These are phyloP conservation scores for Zopfia rhizophila DNA, from an alignment of 2,329 filamentous ascomycete species.

Conservation along the genomic window DNA sequence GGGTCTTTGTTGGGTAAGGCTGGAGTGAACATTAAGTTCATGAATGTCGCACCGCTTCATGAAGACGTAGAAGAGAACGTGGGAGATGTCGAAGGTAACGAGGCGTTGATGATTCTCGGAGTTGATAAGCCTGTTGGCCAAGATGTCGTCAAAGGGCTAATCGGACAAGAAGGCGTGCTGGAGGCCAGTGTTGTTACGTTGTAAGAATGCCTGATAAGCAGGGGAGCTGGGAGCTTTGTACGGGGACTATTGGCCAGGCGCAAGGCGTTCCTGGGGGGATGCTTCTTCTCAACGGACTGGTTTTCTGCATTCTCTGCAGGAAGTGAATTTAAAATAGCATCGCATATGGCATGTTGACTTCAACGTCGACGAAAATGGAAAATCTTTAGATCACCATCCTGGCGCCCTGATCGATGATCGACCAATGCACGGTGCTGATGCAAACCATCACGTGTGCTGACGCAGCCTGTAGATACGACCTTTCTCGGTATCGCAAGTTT, in stretches of 20 bases:
- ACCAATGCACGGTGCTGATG: not conserved
- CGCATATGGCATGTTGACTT: constrained; percentile 13
- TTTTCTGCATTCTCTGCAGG: no score
- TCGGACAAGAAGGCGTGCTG: constrained; percentile 61
- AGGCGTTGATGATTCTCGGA: constrained; percentile 85
- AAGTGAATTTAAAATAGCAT: no score
- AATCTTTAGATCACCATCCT: not conserved
- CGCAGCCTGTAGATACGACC: no score
- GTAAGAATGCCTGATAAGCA: no score
- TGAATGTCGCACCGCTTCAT: constrained; percentile 74
- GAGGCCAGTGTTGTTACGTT: constrained; percentile 64
- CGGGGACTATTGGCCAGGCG: no score
- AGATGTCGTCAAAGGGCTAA: constrained; percentile 62
- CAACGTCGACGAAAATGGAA: constrained; percentile 6
- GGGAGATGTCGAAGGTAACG: constrained; percentile 57
- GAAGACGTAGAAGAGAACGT: constrained; percentile 44
- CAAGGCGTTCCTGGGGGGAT: no score
- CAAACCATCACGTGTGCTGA: no score
- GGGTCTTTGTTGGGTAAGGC: constrained; percentile 75
- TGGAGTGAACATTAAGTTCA: constrained; percentile 81
- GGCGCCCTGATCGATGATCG: not conserved
- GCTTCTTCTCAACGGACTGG: no score
- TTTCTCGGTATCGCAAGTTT: no score
- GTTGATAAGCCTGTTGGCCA: constrained; percentile 73
- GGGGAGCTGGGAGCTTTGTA: no score